Percentiles rank a stretch among this genome's conserved stretches.
Conservation (phyloP, 1,284 basidiomycete genomes). For the Meripilus lineatus region DNA sequence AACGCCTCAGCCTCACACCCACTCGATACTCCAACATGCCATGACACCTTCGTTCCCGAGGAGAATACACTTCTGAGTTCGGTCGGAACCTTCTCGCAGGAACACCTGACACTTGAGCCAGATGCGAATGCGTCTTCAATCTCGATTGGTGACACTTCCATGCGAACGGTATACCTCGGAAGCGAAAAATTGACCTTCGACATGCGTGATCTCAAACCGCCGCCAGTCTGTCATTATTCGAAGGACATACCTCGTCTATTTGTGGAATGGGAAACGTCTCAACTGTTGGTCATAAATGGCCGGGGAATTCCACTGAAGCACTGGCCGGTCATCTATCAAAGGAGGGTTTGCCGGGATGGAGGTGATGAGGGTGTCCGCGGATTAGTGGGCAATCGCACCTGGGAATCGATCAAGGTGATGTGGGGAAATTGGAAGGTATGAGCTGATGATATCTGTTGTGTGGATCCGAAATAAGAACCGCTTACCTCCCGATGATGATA, state of each 20-base stretch:
- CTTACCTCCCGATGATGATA: not conserved
- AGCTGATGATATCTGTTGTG: too few species aligned
- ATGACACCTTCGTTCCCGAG: too few species aligned
- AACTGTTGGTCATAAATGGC: not conserved
- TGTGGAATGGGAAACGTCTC: not conserved
- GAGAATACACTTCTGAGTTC: too few species aligned
- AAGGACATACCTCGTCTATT: not conserved
- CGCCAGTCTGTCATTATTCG: not conserved
- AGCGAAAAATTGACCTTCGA: not conserved
- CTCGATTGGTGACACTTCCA: too few species aligned
- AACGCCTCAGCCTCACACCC: too few species aligned
- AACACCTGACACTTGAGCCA: too few species aligned
- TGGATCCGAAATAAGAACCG: not conserved
- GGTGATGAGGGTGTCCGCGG: too few species aligned
- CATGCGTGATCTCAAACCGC: not conserved
- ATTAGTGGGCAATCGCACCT: too few species aligned
- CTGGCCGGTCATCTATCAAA: not conserved
- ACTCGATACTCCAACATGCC: too few species aligned
- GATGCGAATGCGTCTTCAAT: too few species aligned
- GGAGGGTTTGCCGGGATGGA: not conserved
- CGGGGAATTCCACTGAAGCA: not conserved
- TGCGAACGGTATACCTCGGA: too few species aligned
- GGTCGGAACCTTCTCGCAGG: too few species aligned
- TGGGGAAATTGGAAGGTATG: not conserved
- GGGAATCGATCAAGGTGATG: not conserved